Evolutionary conservation across 2,329 filamentous ascomycete genomes (phyloP).

Genomic region (Diaporthe batatas): DNA sequence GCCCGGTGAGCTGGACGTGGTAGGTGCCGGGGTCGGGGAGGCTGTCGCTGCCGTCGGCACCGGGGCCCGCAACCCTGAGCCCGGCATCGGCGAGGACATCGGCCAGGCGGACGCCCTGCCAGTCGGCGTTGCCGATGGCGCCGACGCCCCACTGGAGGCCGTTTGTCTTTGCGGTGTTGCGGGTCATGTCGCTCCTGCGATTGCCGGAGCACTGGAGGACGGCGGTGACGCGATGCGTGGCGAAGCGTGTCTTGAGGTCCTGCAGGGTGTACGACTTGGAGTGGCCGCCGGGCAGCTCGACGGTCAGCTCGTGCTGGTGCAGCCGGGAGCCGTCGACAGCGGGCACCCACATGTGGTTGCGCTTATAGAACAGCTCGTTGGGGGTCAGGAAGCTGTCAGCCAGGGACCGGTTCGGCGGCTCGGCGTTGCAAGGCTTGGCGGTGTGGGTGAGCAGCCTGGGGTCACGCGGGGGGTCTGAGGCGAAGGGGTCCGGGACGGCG

Average conservation of each 20-base stretch:
- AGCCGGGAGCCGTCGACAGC: constrained; percentile 54
- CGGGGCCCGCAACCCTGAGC: constrained; percentile 49
- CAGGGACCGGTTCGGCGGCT: constrained; percentile 66
- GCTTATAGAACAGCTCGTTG: constrained; percentile 69
- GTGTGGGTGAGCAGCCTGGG: constrained; percentile 64
- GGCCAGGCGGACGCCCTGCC: constrained; percentile 68
- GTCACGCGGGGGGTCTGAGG: constrained; percentile 66
- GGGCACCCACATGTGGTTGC: constrained; percentile 76
- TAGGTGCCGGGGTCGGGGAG: constrained; percentile 51
- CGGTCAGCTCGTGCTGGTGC: constrained; percentile 60
- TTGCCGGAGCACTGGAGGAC: constrained; percentile 73
- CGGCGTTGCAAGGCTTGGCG: constrained; percentile 71
- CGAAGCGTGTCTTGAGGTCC: constrained; percentile 67
- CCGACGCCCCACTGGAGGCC: constrained; percentile 72
- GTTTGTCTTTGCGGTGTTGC: constrained; percentile 61
- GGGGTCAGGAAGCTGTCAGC: constrained; percentile 66
- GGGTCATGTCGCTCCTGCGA: constrained; percentile 70
- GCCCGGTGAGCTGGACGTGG: constrained; percentile 70
- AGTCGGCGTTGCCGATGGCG: constrained; percentile 71
- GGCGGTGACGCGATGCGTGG: constrained; percentile 64
- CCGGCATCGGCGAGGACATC: constrained; percentile 71
- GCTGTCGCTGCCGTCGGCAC: constrained; percentile 37
- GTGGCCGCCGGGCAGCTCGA: constrained; percentile 69
- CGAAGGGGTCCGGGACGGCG: constrained; percentile 72
- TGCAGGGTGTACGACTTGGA: constrained; percentile 65